Base-by-base conservation (phyloP, 352 stramenopile species). In the Plasmopara halstedii region DNA sequence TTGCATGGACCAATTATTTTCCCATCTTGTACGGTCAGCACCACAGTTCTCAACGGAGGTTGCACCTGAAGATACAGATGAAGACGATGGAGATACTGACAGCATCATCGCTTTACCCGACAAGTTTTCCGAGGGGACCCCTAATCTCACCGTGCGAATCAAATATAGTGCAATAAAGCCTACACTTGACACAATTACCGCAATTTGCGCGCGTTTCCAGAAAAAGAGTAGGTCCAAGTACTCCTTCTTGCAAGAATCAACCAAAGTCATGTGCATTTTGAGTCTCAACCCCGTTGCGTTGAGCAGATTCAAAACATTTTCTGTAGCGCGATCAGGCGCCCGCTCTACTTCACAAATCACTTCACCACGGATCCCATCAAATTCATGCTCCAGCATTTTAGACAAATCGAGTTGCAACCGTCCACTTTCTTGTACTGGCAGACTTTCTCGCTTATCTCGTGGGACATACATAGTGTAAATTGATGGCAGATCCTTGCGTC, bases 391-490 rank as follows among this genome's bases (percentile, higher is more conserved):
- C 4, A 94, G 67, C 63, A 94, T 85, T 33, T 62, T 68, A 21
- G 82, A 70, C n/a, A 94, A 67, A 19, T 57, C 58, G 22, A 64
- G 60, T 11, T 36, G 5, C 11, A 42, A 7, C 26, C 57, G 29
- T 7, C 23, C 47, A 17, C 62, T 54, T 26, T 57, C 60, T 10
- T 54, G 53, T 11, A 29, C 39, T 2, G 21, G 13, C 15, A 41
- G 31, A 14, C 48, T 19, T 4, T 62, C 59, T 10, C 64, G 62
- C 47, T 85, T 62, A 31, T 85, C 72, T 26, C 76, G 67, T 0
- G 82, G 82, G 5, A 94, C 82, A 52, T 94, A 89, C 82, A 94
- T 94, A 7, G 82, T 88, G 57, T 91, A 94, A 44, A 94, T 91
- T 53, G 89, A 90, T 18, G 82, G 82, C 56, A 94, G 36, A 29